A percentile compares a stretch with the other conserved stretches of the same genome.
Conservation (phyloP, 345 rosid genomes). For the Gynandropsis gynandra region DNA sequence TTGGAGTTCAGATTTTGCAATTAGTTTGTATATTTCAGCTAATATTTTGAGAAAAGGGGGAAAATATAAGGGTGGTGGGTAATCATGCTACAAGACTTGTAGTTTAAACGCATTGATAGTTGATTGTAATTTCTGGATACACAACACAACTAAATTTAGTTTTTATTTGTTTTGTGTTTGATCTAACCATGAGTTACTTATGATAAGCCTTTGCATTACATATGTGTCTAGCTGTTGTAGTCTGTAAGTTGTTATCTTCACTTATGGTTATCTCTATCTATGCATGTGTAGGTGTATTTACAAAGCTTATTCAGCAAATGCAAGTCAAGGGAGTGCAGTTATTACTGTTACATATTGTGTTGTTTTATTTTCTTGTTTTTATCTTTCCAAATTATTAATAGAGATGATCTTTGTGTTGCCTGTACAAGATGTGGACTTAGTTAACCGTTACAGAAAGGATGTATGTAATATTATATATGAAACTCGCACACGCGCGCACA, state of each 20-base stretch:
- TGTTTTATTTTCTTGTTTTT: too few species aligned
- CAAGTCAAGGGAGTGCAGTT: conserved; percentile 98
- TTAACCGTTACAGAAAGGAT: neutral
- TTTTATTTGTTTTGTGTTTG: too few species aligned
- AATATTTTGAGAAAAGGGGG: too few species aligned
- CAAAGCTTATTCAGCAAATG: conserved; percentile 97
- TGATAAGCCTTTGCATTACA: neutral
- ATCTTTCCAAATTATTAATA: neutral
- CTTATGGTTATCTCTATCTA: conserved; percentile 4
- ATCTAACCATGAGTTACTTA: neutral
- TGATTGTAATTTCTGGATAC: neutral
- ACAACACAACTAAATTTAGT: too few species aligned
- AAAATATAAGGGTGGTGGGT: too few species aligned
- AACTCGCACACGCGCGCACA: too few species aligned
- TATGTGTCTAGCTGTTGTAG: neutral
- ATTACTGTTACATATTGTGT: too few species aligned
- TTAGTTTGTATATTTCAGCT: too few species aligned
- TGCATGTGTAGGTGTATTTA: conserved; percentile 72
- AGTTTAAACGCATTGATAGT: neutral
- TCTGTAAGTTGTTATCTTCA: conserved; percentile 1
- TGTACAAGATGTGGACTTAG: neutral
- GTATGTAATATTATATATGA: neutral
- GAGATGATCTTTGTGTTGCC: neutral
- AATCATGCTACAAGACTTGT: too few species aligned
- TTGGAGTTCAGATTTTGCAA: too few species aligned